Evolutionary conservation across 805 yeast species (phyloP).

Genomic region (Teunomyces funiuensis): DNA sequence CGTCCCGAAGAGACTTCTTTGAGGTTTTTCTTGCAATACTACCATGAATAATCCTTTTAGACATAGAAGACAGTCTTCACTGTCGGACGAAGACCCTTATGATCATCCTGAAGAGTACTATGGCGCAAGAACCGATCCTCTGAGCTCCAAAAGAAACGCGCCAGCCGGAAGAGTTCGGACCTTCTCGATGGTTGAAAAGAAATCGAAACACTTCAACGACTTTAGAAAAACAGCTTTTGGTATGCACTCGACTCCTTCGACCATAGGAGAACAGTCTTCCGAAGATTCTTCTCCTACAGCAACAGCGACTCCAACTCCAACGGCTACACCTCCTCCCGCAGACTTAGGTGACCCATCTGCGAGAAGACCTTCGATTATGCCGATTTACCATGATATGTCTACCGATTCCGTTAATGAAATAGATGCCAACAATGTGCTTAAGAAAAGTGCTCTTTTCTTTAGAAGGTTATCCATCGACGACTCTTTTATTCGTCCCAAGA

Average conservation of each 20-base stretch:
- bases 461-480: constrained; percentile 37
- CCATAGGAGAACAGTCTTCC: background rate
- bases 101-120: constrained; percentile 70
- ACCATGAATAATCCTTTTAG: background rate
- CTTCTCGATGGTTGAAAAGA: constrained; percentile 42
- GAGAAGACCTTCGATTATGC: constrained; percentile 30
- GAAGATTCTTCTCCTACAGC: background rate
- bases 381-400: constrained; percentile 20
- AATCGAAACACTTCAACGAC: constrained; percentile 7
- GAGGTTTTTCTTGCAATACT: background rate
- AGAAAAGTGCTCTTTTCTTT: background rate
- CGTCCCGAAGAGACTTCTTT: too few species aligned
- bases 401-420: constrained; percentile 5
- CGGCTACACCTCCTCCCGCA: constrained; percentile 1
- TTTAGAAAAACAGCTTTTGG: constrained; percentile 3
- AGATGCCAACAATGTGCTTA: background rate
- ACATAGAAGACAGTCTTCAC: constrained; percentile 1
- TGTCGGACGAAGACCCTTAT: constrained; percentile 62
- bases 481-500: constrained; percentile 32
- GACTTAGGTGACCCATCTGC: background rate
- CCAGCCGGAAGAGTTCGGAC: constrained; percentile 57
- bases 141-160: constrained; percentile 39
- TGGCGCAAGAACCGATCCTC: constrained; percentile 61
- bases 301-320: background rate
- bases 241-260: background rate